These are phyloP conservation scores for Bidens hawaiensis DNA, from an alignment of 140 eudicot genomes.

Conservation along the genomic window DNA sequence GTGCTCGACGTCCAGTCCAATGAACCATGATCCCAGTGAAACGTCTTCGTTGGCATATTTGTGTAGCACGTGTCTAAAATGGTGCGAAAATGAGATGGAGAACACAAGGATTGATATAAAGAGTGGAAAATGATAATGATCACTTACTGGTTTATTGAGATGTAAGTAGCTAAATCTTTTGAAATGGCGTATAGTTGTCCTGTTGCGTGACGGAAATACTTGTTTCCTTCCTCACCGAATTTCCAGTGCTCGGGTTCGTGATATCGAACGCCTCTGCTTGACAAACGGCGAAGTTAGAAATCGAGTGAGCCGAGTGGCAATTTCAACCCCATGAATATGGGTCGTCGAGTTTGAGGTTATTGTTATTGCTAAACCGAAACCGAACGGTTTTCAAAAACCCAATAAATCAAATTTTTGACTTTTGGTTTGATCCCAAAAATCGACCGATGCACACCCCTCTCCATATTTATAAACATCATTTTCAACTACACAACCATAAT, in stretches of 20 bases:
- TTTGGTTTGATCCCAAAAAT: too few species aligned
- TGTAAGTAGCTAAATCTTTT: conserved; percentile 77
- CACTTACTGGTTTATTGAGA: conserved; percentile 85
- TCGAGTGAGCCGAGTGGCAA: neutral
- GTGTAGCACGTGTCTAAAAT: conserved; percentile 71
- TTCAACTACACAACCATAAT: conserved; percentile 2
- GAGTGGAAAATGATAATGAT: neutral
- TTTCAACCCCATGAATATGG: neutral
- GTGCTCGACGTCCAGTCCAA: conserved; percentile 86
- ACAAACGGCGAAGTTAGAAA: conserved; percentile 16
- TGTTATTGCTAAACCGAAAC: too few species aligned
- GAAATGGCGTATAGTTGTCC: conserved; percentile 95
- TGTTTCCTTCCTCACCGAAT: conserved; percentile 89
- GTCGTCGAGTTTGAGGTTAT: too few species aligned
- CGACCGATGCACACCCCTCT: too few species aligned
- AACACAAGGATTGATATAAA: neutral
- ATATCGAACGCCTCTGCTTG: conserved; percentile 82
- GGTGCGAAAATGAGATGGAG: neutral
- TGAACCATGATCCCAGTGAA: conserved; percentile 90
- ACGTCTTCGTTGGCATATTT: conserved; percentile 92
- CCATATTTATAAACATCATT: too few species aligned
- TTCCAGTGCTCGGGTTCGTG: conserved; percentile 97
- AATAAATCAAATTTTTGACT: too few species aligned
- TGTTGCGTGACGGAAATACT: conserved; percentile 93
- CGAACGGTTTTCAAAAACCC: too few species aligned